Percentiles rank a stretch among this genome's conserved stretches.
Conservation (phyloP, 2,329 filamentous ascomycete species). For the Trichoderma sp. region DNA sequence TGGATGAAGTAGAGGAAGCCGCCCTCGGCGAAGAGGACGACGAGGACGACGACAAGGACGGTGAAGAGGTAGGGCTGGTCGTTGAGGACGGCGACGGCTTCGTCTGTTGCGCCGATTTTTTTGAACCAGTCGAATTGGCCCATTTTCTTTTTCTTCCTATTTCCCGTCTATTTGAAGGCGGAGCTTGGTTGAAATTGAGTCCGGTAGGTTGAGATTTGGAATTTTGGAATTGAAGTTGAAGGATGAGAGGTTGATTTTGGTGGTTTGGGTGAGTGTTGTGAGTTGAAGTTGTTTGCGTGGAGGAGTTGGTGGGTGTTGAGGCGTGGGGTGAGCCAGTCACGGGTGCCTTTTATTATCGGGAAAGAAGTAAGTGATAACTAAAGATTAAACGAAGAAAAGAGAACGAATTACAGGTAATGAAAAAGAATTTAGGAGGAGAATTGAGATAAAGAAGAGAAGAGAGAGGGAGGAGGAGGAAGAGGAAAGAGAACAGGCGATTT, state of each 20-base stretch:
- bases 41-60: constrained; percentile 57
- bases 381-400: neutral
- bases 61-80: constrained; percentile 63
- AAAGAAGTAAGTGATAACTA: too few relatives aligned
- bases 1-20: constrained; percentile 61
- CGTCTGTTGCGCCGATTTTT: constrained; percentile 58
- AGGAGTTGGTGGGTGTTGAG: neutral
- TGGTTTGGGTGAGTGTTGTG: neutral
- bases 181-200: neutral
- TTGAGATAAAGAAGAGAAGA: neutral
- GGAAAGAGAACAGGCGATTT: neutral
- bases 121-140: constrained; percentile 61
- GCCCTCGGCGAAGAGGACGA: constrained; percentile 51
- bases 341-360: neutral
- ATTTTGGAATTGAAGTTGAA: neutral
- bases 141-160: constrained; percentile 36
- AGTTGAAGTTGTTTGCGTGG: too few relatives aligned
- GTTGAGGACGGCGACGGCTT: constrained; percentile 62
- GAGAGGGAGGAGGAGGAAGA: neutral
- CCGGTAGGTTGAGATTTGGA: neutral
- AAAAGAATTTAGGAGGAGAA: neutral
- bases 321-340: constrained; percentile 8
- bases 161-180: too few relatives aligned
- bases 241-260: neutral
- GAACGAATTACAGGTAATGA: too few relatives aligned